phyloP scores from a whole-genome alignment of 2,329 filamentous ascomycete genomes.

The Calcarisporium arbuscula region DNA sequence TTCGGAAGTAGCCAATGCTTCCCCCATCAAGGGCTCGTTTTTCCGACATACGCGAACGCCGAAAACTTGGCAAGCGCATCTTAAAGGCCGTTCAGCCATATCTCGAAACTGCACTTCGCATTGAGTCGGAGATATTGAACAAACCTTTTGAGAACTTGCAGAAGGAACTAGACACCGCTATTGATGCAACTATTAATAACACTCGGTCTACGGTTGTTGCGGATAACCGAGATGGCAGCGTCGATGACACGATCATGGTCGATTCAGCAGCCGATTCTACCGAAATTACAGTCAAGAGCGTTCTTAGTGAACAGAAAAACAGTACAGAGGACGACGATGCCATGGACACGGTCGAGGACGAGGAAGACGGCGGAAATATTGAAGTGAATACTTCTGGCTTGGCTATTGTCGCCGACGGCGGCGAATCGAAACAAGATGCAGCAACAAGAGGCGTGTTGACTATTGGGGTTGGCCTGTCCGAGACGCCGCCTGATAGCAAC shows the following conservation, averaged over 20 bases:
- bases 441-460: slow-evolving; percentile 18
- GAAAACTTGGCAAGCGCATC: slow-evolving; percentile 82
- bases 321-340: slow-evolving; percentile 20
- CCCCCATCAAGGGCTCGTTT: slow-evolving; percentile 43
- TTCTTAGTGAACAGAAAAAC: slow-evolving; percentile 2
- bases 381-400: slow-evolving; percentile 39
- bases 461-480: slow-evolving; percentile 20
- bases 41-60: slow-evolving; percentile 71
- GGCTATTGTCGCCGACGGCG: slow-evolving; percentile 16
- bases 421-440: slow-evolving; percentile 14
- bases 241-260: slow-evolving; percentile 44
- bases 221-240: slow-evolving; percentile 30
- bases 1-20: slow-evolving; percentile 39
- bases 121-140: slow-evolving; percentile 74
- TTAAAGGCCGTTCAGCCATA: slow-evolving; percentile 74
- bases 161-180: slow-evolving; percentile 65
- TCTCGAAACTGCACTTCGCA: slow-evolving; percentile 67
- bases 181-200: slow-evolving; percentile 61
- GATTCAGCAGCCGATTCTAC: slow-evolving; percentile 37
- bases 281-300: slow-evolving; percentile 41
- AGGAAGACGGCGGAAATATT: slow-evolving; percentile 34
- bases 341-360: slow-evolving; percentile 31
- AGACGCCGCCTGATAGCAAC: slow-evolving; percentile 43
- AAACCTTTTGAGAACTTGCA: slow-evolving; percentile 64
- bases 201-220: slow-evolving; percentile 34